Evolutionary conservation across 331 rosid genomes (phyloP), one percentile per base, ranked within the genome.

Genomic region (Rhamnella rubrinervis): DNA sequence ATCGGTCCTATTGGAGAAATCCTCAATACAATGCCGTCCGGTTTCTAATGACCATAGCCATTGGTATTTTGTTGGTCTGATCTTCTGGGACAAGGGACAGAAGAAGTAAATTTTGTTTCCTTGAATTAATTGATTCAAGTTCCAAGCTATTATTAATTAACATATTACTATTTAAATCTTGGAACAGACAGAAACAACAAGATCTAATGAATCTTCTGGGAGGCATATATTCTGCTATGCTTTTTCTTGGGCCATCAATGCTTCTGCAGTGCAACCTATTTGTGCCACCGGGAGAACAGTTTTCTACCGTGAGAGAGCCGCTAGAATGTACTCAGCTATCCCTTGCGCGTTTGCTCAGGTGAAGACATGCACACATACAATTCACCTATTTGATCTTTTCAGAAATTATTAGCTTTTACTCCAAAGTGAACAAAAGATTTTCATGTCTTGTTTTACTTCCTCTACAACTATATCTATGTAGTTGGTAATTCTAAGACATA

Each of bases 341-440:
- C 80, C 87, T 57, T 83, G 76, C 56, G 87, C 87, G 69, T 79
- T 69, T 64, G 19, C 87, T 56, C 87, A 83, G 82, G 87, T 83
- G 62, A 71, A 6, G 58, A 53, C 9, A 49, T 23, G 5, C 47
- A 52, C 1, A 51, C 20, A 53, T n/a, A n/a, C n/a, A 7, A 26
- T 28, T 28, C 35, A 20, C 28, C 46, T 58, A 47, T 11, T 19
- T 26, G 4, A 52, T 15, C 20, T 52, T 52, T 52, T 17, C 8
- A 8, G 8, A 12, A 40, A 40, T 6, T 6, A 40, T 40, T 40
- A 40, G 12, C 35, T 28, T 28, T 7, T n/a, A 10, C 11, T 44
- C 49, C 49, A 44, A 44, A 44, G 49, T 9, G 49, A 44, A 11
- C 4, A 44, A 8, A 44, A 11, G 49, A 8, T 44, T 44, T 44